These are phyloP conservation scores for Phyllosticta capitalensis DNA, from an alignment of 2,329 filamentous ascomycete genomes.

Conservation along the genomic window DNA sequence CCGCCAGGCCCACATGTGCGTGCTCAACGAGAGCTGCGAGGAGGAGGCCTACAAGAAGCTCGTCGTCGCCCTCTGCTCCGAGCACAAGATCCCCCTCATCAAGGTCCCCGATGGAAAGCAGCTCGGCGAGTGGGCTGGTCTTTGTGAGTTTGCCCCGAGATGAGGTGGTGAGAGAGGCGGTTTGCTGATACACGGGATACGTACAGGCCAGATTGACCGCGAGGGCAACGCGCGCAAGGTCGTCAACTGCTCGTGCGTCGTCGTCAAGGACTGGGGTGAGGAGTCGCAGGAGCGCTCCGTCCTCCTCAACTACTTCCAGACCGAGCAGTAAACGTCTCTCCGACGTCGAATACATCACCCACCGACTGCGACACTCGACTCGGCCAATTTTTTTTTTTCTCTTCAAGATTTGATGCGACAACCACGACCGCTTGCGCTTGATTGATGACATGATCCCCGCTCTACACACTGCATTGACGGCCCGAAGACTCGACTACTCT, in stretches of 20 bases:
- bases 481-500: too few species aligned
- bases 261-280: slow-evolving; percentile 99
- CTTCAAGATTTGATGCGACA: too few species aligned
- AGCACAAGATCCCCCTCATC: slow-evolving; percentile 99
- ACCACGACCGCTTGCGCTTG: too few species aligned
- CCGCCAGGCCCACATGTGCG: slow-evolving; percentile 99
- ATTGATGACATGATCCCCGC: too few species aligned
- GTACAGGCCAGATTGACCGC: slow-evolving; percentile 86
- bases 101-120: slow-evolving; percentile 99
- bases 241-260: slow-evolving; percentile 99
- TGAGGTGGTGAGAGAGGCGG: background rate
- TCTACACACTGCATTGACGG: too few species aligned
- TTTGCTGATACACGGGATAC: slow-evolving; percentile 10
- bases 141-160: slow-evolving; percentile 62
- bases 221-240: slow-evolving; percentile 99
- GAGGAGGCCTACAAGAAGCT: slow-evolving; percentile 99
- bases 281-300: slow-evolving; percentile 98
- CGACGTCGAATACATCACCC: background rate
- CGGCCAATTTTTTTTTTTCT: too few species aligned
- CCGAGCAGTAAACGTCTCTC: slow-evolving; percentile 43
- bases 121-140: slow-evolving; percentile 98
- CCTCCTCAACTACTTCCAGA: slow-evolving; percentile 99
- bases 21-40: slow-evolving; percentile 99
- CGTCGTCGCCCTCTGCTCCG: slow-evolving; percentile 93
- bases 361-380: too few species aligned